Conservation (phyloP, 129 eudicot genomes). For the Cynara cardunculus region DNA sequence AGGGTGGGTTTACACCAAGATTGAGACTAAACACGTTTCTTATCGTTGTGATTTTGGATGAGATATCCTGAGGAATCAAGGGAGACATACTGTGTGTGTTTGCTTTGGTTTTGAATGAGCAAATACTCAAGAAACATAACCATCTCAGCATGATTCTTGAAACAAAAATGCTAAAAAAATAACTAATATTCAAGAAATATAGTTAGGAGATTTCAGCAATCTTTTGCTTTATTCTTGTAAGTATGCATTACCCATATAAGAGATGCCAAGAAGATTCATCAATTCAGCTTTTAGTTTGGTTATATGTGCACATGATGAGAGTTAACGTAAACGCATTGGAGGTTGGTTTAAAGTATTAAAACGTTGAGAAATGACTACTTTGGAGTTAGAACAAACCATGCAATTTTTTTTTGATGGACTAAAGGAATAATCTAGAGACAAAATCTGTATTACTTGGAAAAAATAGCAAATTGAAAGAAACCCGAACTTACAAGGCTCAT, state of each 20-base stretch:
- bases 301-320: background rate
- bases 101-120: background rate
- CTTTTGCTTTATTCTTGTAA: background rate
- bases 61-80: too few relatives aligned
- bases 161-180: background rate
- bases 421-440: too few relatives aligned
- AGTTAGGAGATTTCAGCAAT: background rate
- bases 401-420: too few relatives aligned
- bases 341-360: too few relatives aligned
- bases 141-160: background rate
- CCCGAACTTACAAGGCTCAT: too few relatives aligned
- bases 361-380: background rate
- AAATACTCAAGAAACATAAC: background rate
- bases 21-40: too few relatives aligned
- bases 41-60: too few relatives aligned
- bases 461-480: background rate
- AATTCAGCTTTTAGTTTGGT: background rate
- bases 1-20: too few relatives aligned
- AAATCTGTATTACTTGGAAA: background rate
- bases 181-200: background rate
- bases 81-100: background rate
- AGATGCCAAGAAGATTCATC: background rate
- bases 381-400: background rate
- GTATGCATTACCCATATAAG: background rate
- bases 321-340: too few relatives aligned